Evolutionary conservation across 2,329 filamentous ascomycete genomes (phyloP).

Genomic region (Epichloe brachyelytri): DNA sequence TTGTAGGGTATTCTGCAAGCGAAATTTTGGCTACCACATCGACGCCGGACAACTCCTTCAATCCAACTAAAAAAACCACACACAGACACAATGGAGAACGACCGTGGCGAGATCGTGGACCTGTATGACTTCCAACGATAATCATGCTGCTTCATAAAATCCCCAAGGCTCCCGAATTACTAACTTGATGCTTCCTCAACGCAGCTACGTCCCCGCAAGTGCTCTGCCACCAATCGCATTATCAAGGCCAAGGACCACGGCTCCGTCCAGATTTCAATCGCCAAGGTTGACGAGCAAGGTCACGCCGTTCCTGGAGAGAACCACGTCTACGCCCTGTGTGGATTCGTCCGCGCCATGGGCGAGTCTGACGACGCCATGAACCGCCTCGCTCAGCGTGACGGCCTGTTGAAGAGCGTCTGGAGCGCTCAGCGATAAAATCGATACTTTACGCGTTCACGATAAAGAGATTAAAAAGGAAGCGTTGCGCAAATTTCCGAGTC

Average conservation of each 20-base stretch:
- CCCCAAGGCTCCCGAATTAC: slow-evolving; percentile 11
- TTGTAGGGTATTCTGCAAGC: slow-evolving; percentile 17
- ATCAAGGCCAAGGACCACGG: slow-evolving; percentile 99
- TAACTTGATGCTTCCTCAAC: slow-evolving; percentile 11
- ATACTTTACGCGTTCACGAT: slow-evolving; percentile 8
- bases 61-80: slow-evolving; percentile 13
- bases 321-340: slow-evolving; percentile 93
- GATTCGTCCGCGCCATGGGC: slow-evolving; percentile 94
- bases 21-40: slow-evolving; percentile 17
- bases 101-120: slow-evolving; percentile 98
- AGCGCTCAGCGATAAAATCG: slow-evolving; percentile 53
- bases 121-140: slow-evolving; percentile 51
- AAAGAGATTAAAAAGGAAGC: slow-evolving; percentile 4
- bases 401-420: slow-evolving; percentile 96
- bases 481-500: slow-evolving; percentile 8
- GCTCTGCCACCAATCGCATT: slow-evolving; percentile 97
- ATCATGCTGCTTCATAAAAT: background rate
- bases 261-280: slow-evolving; percentile 91
- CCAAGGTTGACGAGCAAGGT: slow-evolving; percentile 98
- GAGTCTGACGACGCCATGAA: slow-evolving; percentile 96
- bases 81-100: slow-evolving; percentile 89
- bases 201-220: slow-evolving; percentile 95
- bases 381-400: slow-evolving; percentile 89
- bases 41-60: slow-evolving; percentile 14
- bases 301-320: slow-evolving; percentile 87